Percentiles rank a stretch among this genome's conserved stretches.
These are phyloP conservation scores for Xerocomus spinulosus DNA, from an alignment of 768 basidiomycete genomes.

Conservation along the genomic window DNA sequence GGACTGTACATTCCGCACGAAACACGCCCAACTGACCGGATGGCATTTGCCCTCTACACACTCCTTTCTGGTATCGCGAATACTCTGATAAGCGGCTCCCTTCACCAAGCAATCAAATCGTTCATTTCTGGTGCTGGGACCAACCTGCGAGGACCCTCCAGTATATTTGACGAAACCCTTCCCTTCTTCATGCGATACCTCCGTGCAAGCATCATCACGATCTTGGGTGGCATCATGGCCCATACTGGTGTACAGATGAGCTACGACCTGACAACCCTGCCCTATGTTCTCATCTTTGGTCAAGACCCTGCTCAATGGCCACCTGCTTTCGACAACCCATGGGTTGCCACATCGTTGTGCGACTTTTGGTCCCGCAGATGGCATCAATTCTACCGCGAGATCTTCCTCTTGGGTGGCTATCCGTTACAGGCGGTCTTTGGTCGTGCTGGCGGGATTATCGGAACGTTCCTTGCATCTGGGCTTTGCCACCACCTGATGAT, in stretches of 20 bases:
- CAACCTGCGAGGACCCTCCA: conserved; percentile 19
- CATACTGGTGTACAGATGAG: conserved; percentile 40
- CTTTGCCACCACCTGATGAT: conserved; percentile 49
- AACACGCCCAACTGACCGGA: conserved; percentile 36
- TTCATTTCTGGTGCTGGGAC: conserved; percentile 34
- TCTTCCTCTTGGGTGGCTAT: conserved; percentile 24
- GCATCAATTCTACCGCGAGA: too few species aligned
- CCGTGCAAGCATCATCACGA: conserved; percentile 41
- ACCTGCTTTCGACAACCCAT: background rate
- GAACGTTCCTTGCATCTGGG: conserved; percentile 36
- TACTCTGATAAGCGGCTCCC: conserved; percentile 39
- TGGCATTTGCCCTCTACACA: conserved; percentile 36
- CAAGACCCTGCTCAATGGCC: conserved; percentile 3
- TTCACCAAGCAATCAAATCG: conserved; percentile 46
- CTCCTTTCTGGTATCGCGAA: conserved; percentile 32
- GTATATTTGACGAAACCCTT: conserved; percentile 32
- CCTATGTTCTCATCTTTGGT: background rate
- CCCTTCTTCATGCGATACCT: conserved; percentile 23
- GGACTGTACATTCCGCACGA: conserved; percentile 30
- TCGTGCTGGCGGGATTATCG: conserved; percentile 33
- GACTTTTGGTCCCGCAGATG: background rate
- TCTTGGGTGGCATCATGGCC: conserved; percentile 40
- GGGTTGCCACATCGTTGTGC: background rate
- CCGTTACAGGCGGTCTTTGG: conserved; percentile 39
- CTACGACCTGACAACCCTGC: background rate